These are phyloP conservation scores for Metrosideros polymorpha DNA, from an alignment of 441 rosid species.

Conservation along the genomic window DNA sequence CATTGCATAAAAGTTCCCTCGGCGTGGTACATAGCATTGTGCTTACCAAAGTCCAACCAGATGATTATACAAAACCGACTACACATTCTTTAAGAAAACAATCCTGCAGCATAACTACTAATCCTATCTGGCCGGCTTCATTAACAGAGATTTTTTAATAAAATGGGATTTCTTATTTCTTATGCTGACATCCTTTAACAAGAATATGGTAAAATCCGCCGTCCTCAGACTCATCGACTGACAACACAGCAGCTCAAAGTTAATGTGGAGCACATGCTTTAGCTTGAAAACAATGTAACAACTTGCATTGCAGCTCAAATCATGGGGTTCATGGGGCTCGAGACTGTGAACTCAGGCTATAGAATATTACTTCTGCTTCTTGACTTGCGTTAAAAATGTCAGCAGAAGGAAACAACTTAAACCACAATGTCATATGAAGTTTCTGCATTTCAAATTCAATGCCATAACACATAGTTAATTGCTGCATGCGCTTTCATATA, in stretches of 20 bases:
- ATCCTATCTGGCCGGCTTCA: neutral
- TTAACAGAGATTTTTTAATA: neutral
- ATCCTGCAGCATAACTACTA: neutral
- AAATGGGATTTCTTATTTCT: neutral
- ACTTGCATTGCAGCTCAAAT: neutral
- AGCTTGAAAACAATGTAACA: neutral
- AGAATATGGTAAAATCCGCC: neutral
- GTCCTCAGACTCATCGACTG: neutral
- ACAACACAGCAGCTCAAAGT: neutral
- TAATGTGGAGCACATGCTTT: neutral
- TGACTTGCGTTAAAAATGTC: neutral
- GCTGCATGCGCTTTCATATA: neutral
- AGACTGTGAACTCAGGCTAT: neutral
- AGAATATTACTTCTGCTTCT: neutral
- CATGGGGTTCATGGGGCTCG: constrained; percentile 1
- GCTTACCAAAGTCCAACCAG: neutral
- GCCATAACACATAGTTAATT: neutral
- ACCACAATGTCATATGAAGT: neutral
- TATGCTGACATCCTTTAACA: neutral
- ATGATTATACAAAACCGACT: neutral
- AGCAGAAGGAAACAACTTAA: neutral
- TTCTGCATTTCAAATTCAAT: neutral
- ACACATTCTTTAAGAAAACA: neutral
- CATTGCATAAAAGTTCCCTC: neutral
- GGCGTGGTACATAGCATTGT: neutral